A percentile compares a stretch with the other conserved stretches of the same genome.
Conservation (phyloP, 441 rosid genomes). For the Pelargonium myrrhifolium region DNA sequence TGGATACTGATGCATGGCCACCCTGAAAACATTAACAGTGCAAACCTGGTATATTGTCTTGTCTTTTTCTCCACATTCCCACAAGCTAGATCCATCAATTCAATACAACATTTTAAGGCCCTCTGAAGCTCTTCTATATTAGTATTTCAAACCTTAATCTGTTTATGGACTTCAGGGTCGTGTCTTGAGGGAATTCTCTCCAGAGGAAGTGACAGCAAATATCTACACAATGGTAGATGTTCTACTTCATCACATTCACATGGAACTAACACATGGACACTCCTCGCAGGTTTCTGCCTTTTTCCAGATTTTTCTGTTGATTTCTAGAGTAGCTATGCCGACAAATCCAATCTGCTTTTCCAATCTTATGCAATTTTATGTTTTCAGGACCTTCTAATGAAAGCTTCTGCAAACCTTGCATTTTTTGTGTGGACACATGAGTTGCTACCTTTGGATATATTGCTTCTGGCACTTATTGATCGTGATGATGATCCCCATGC, state of each 20-base stretch:
- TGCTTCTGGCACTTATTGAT: conserved; percentile 84
- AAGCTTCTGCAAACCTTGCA: conserved; percentile 64
- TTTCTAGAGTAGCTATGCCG: conserved; percentile 12
- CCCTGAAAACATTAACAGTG: conserved; percentile 78
- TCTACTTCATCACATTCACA: conserved; percentile 69
- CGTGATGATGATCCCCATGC: conserved; percentile 98
- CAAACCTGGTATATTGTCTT: conserved; percentile 54
- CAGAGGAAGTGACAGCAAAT: conserved; percentile 88
- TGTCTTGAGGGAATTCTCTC: conserved; percentile 80
- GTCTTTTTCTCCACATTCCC: conserved; percentile 12
- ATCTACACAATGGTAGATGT: conserved; percentile 96
- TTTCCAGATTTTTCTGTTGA: conserved; percentile 9
- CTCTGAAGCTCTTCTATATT: not conserved
- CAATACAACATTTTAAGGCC: not conserved
- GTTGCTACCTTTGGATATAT: conserved; percentile 86
- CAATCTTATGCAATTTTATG: not conserved
- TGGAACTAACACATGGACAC: conserved; percentile 77
- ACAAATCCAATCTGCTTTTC: conserved; percentile 9
- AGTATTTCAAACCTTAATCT: not conserved
- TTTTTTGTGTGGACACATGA: conserved; percentile 86
- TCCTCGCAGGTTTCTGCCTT: conserved; percentile 45
- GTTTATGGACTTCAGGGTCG: conserved; percentile 46
- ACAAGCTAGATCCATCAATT: conserved; percentile 2
- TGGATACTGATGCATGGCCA: conserved; percentile 91
- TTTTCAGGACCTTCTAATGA: conserved; percentile 54